These are phyloP conservation scores for Penicillium ochrochloron DNA, from an alignment of 495 filamentous ascomycete species.

Conservation along the genomic window DNA sequence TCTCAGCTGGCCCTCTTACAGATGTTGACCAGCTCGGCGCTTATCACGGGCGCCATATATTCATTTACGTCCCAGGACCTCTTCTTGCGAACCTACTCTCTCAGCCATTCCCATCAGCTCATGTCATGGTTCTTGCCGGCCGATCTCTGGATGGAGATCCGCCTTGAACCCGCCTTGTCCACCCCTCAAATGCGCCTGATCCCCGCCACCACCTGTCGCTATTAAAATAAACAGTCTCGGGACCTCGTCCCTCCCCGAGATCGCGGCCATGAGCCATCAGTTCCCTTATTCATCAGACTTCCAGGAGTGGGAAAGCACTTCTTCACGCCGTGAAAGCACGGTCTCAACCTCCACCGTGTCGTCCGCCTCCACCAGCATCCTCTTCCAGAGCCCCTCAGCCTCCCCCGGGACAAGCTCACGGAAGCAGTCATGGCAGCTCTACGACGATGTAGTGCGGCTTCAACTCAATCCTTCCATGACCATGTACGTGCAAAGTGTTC, in stretches of 20 bases:
- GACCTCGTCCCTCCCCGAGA: slow-evolving; percentile 5
- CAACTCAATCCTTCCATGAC: slow-evolving; percentile 45
- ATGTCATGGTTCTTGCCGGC: slow-evolving; percentile 18
- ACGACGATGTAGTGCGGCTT: slow-evolving; percentile 45
- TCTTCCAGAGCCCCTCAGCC: slow-evolving; percentile 39
- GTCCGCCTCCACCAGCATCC: slow-evolving; percentile 43
- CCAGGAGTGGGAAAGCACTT: slow-evolving; percentile 44
- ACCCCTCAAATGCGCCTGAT: slow-evolving; percentile 6
- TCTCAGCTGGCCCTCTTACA: neutral
- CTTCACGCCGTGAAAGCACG: slow-evolving; percentile 41
- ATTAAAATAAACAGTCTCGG: slow-evolving; percentile 12
- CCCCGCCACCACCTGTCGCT: slow-evolving; percentile 11
- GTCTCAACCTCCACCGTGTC: slow-evolving; percentile 47
- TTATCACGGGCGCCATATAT: slow-evolving; percentile 22
- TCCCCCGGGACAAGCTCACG: slow-evolving; percentile 41
- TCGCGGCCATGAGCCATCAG: slow-evolving; percentile 34
- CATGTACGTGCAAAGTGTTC: slow-evolving; percentile 35
- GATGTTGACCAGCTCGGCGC: slow-evolving; percentile 10
- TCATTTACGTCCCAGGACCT: slow-evolving; percentile 6
- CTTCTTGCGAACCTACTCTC: neutral
- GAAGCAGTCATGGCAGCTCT: slow-evolving; percentile 39
- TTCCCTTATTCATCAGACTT: slow-evolving; percentile 28
- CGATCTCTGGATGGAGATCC: slow-evolving; percentile 21
- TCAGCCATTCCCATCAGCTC: slow-evolving; percentile 9
- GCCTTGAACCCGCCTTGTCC: slow-evolving; percentile 8